Evolutionary conservation across 2,329 filamentous ascomycete genomes (phyloP).

Genomic region (Nakataea oryzae): DNA sequence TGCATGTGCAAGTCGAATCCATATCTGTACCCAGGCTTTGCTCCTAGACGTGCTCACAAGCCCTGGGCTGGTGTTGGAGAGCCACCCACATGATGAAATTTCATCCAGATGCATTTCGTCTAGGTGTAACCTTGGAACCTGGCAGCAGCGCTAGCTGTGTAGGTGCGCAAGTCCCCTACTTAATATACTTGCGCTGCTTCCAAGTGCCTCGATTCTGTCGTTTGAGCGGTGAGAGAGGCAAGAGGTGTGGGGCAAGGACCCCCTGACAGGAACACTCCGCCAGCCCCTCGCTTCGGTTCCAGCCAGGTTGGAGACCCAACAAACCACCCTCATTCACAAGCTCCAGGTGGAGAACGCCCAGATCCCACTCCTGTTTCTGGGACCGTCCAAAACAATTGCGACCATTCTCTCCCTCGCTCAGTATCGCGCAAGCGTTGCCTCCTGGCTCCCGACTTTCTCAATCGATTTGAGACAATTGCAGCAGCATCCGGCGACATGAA

Average conservation of each 20-base stretch:
- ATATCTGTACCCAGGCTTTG: background rate
- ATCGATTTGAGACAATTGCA: background rate
- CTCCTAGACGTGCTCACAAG: too few relatives aligned
- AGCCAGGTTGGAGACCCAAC: background rate
- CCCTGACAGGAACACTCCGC: background rate
- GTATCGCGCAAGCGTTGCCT: background rate
- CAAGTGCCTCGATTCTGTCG: too few relatives aligned
- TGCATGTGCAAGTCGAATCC: background rate
- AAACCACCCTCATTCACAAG: background rate
- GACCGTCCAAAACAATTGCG: background rate
- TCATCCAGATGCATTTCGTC: too few relatives aligned
- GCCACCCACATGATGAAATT: too few relatives aligned
- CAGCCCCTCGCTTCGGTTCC: background rate
- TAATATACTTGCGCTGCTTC: too few relatives aligned
- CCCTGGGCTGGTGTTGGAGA: too few relatives aligned
- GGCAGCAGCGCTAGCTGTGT: background rate
- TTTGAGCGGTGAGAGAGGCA: background rate
- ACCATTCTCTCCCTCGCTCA: background rate
- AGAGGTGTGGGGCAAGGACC: background rate
- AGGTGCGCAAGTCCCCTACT: too few relatives aligned
- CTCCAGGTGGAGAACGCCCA: background rate
- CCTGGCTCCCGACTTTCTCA: background rate
- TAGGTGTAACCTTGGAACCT: too few relatives aligned
- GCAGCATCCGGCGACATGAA: constrained; percentile 32
- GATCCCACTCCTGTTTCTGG: background rate